Conservation (phyloP, 768 basidiomycete species). For the Podaxis rugospora region DNA sequence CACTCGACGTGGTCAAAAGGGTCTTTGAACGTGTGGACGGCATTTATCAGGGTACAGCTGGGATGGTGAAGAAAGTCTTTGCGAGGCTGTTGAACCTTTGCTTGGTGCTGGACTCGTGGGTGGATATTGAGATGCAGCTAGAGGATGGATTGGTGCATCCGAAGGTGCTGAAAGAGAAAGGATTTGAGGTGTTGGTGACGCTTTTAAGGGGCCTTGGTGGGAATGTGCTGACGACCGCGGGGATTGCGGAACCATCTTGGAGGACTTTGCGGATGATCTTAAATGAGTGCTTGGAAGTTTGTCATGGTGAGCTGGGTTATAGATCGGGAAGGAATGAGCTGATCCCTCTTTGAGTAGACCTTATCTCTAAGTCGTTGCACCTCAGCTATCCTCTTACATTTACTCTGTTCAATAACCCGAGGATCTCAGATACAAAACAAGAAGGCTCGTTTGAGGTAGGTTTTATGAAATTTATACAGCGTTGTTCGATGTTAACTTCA, state of each 20-base stretch:
- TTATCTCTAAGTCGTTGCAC: constrained; percentile 27
- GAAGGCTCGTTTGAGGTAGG: constrained; percentile 28
- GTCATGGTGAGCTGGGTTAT: constrained; percentile 31
- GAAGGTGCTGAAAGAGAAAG: constrained; percentile 40
- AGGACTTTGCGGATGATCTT: constrained; percentile 36
- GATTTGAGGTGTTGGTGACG: constrained; percentile 36
- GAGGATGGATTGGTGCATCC: constrained; percentile 43
- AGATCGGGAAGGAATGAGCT: constrained; percentile 6
- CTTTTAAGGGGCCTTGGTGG: constrained; percentile 47
- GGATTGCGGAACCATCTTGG: constrained; percentile 33
- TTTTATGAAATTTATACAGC: neutral
- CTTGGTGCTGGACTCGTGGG: constrained; percentile 55
- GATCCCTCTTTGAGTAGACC: constrained; percentile 22
- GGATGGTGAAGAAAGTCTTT: constrained; percentile 46
- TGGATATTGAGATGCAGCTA: constrained; percentile 36
- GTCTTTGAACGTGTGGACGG: constrained; percentile 28
- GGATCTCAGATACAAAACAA: constrained; percentile 25
- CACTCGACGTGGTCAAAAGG: constrained; percentile 50
- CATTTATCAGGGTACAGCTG: constrained; percentile 25
- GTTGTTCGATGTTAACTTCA: neutral
- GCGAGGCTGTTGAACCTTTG: constrained; percentile 50
- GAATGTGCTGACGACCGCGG: constrained; percentile 24
- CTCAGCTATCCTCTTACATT: constrained; percentile 33
- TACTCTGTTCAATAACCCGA: constrained; percentile 35
- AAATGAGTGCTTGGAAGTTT: constrained; percentile 34